Base-by-base conservation (phyloP, 176 grass and related monocot genomes). In the Ampelocalamus luodianensis region DNA sequence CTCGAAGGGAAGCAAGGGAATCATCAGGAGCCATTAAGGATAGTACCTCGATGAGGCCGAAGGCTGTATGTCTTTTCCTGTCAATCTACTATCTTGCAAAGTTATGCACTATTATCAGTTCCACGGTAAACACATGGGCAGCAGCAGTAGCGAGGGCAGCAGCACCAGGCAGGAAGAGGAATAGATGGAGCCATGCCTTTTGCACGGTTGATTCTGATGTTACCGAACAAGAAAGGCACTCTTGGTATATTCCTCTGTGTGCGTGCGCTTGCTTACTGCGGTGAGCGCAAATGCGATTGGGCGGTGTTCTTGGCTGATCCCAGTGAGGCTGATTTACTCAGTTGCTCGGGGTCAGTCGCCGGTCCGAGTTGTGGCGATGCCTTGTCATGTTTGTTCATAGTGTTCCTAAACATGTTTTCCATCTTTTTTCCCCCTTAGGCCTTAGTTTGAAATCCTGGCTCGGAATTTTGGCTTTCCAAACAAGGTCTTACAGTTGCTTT, bases 11-110 rank as follows among this genome's bases (percentile, higher is more conserved):
- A 76, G 76, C 80, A 20, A 90, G 82, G 80, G 85, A 86, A 59
- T 77, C 87, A 36, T 79, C 81, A 64, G 88, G 66, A 37, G 83
- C 75, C 49, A 58, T 80, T 82, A 88, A 71, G 73, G 83, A 91
- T 88, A 72, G 72, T 88, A 72, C 87, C 67, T 79, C 89, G 27
- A 79, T 91, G 79, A 88, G 86, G 83, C 68, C 55, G 75, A 89
- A 87, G 85, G 90, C 82, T 93, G 92, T 90, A 93, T 85, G 90
- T 94, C 56, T 67, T 83, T 87, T 88, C 87, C 88, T 88, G 89
- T 92, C 78, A 66, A 87, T 71, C 78, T 59, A 65, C 92, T 79
- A 90, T 79, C 79, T 87, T 90, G 59, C 72, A 84, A 89, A 69
- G 80, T 88, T 84, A 23, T 92, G 93, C 92, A 95, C 83, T 86